A percentile compares a stretch with the other conserved stretches of the same genome.
These are phyloP conservation scores for Megacollybia marginata DNA, from an alignment of 768 basidiomycete species.

Conservation along the genomic window DNA sequence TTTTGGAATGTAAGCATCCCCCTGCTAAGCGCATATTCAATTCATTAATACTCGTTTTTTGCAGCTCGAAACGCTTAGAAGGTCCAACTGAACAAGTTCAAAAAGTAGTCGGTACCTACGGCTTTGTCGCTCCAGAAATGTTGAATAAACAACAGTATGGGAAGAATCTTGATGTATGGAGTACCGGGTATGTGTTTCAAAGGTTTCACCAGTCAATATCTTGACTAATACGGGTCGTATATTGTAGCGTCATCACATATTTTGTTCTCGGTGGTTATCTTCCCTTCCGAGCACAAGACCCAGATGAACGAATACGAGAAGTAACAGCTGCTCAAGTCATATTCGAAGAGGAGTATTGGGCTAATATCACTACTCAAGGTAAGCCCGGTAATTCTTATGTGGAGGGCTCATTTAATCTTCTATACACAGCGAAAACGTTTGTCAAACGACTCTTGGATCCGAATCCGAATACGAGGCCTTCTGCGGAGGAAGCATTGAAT, in stretches of 20 bases:
- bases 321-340: constrained; percentile 77
- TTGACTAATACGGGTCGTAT: too few relatives aligned
- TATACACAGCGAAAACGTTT: constrained; percentile 74
- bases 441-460: constrained; percentile 64
- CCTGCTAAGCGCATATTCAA: background rate
- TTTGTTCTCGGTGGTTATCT: constrained; percentile 93
- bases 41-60: background rate
- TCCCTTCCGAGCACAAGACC: constrained; percentile 84
- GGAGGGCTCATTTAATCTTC: background rate
- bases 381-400: constrained; percentile 3
- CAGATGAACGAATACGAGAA: constrained; percentile 67
- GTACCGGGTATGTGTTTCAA: constrained; percentile 58
- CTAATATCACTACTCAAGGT: constrained; percentile 78
- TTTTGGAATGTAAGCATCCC: constrained; percentile 78
- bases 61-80: constrained; percentile 77
- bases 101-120: constrained; percentile 73
- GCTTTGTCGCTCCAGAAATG: constrained; percentile 89
- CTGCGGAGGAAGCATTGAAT: too few relatives aligned
- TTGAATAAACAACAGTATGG: constrained; percentile 77
- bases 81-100: constrained; percentile 62
- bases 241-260: constrained; percentile 83
- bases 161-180: constrained; percentile 92
- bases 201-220: too few relatives aligned
- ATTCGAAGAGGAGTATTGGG: constrained; percentile 95
- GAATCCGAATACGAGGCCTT: constrained; percentile 52